These are phyloP conservation scores for Mycosphaerella arachidis DNA, from an alignment of 2,329 filamentous ascomycete genomes.

Conservation along the genomic window DNA sequence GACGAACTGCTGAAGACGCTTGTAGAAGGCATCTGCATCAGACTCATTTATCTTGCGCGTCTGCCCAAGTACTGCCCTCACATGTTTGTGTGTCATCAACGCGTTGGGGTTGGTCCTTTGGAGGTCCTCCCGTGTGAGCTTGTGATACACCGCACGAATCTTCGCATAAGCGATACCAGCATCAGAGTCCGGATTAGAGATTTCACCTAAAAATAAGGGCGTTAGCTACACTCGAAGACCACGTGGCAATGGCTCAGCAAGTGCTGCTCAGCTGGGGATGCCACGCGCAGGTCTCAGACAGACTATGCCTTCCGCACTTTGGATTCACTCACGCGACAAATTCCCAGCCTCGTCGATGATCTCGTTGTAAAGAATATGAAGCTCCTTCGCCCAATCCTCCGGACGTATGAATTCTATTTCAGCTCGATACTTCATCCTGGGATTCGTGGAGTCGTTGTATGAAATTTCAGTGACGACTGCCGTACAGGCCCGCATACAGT, in stretches of 20 bases:
- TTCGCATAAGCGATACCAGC: slow-evolving; percentile 49
- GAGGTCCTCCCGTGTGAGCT: slow-evolving; percentile 39
- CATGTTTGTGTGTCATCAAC: slow-evolving; percentile 41
- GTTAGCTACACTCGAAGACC: no score
- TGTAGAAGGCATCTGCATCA: slow-evolving; percentile 41
- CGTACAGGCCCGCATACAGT: slow-evolving; percentile 59
- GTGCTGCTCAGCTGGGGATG: no score
- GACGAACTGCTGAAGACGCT: slow-evolving; percentile 47
- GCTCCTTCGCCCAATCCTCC: slow-evolving; percentile 52
- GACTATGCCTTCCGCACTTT: no score
- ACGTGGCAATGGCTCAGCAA: no score
- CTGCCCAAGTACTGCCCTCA: slow-evolving; percentile 46
- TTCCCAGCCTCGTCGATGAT: slow-evolving; percentile 41
- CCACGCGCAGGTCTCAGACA: no score
- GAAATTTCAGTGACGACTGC: slow-evolving; percentile 58
- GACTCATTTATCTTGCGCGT: slow-evolving; percentile 39
- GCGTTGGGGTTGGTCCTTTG: slow-evolving; percentile 34
- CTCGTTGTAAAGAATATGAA: slow-evolving; percentile 48
- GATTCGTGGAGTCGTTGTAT: slow-evolving; percentile 47
- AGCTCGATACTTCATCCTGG: slow-evolving; percentile 45
- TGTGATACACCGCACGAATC: slow-evolving; percentile 47
- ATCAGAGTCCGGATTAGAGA: slow-evolving; percentile 43
- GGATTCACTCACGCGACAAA: slow-evolving; percentile 31
- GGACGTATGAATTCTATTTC: slow-evolving; percentile 55
- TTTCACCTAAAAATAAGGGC: neutral